These are phyloP conservation scores for Trametes cinnabarina DNA, from an alignment of 768 basidiomycete genomes.

Conservation along the genomic window DNA sequence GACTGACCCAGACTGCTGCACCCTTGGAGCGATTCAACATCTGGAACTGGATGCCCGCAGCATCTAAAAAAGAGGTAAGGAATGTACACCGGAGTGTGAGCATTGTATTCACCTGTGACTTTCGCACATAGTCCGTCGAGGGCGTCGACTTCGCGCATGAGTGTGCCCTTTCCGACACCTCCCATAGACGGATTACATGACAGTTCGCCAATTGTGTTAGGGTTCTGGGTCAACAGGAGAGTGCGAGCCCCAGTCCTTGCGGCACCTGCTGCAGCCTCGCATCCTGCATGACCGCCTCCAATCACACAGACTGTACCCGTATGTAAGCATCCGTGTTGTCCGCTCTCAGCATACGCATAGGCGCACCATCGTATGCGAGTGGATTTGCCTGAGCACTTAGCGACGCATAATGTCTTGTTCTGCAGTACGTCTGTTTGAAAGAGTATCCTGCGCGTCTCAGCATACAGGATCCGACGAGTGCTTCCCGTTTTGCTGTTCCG, in stretches of 20 bases:
- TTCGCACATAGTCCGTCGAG: constrained; percentile 83
- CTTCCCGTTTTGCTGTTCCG: background rate
- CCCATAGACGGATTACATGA: constrained; percentile 94
- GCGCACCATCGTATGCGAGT: constrained; percentile 24
- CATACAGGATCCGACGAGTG: background rate
- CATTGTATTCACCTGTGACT: constrained; percentile 59
- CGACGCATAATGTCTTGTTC: constrained; percentile 8
- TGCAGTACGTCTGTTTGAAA: background rate
- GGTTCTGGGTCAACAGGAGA: constrained; percentile 74
- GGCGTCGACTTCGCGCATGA: constrained; percentile 90
- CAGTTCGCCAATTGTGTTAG: constrained; percentile 78
- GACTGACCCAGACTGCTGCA: constrained; percentile 83
- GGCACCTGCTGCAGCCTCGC: constrained; percentile 85
- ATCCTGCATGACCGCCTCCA: constrained; percentile 91
- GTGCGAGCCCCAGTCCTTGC: constrained; percentile 83
- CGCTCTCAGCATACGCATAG: too few relatives aligned
- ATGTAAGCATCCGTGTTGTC: background rate
- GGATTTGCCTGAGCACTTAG: constrained; percentile 4
- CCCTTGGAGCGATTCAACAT: constrained; percentile 85
- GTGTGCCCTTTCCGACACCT: constrained; percentile 87
- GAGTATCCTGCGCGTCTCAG: background rate
- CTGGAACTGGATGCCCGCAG: constrained; percentile 86
- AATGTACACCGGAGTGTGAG: background rate
- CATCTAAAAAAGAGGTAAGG: constrained; percentile 46
- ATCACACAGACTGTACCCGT: constrained; percentile 67